Evolutionary conservation across 2,329 filamentous ascomycete species (phyloP).

Genomic region (Elsinoe necatrix): DNA sequence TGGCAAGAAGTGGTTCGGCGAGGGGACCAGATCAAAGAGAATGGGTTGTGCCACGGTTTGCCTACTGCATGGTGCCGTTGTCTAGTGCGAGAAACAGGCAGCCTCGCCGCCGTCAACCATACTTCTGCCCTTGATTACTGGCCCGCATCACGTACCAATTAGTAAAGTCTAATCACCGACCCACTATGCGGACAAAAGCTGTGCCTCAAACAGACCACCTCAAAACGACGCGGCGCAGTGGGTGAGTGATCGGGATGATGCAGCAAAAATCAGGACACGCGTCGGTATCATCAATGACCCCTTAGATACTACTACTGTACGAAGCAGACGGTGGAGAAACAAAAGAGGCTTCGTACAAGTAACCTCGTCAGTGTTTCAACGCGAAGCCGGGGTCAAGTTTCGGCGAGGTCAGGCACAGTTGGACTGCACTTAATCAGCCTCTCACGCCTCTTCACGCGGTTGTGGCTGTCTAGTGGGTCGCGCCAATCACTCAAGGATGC

Average conservation of each 20-base stretch:
- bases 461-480: slow-evolving; percentile 3
- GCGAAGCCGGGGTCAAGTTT: neutral
- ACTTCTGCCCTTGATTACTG: neutral
- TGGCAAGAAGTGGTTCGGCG: slow-evolving; percentile 7
- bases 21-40: neutral
- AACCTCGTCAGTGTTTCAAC: slow-evolving; percentile 5
- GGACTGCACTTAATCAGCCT: neutral
- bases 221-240: neutral
- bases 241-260: slow-evolving; percentile 1
- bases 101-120: slow-evolving; percentile 8
- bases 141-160: slow-evolving; percentile 4
- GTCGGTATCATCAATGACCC: neutral
- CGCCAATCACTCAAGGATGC: slow-evolving; percentile 11
- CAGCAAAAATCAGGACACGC: neutral
- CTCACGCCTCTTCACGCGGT: neutral
- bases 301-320: too few relatives aligned
- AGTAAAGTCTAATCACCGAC: neutral
- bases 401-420: neutral
- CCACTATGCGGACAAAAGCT: neutral
- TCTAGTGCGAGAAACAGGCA: neutral
- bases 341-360: neutral
- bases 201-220: neutral
- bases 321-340: neutral
- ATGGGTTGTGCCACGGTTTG: slow-evolving; percentile 4
- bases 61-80: slow-evolving; percentile 1